Percentiles rank a stretch among this genome's conserved stretches.
Evolutionary conservation across 2,329 filamentous ascomycete species (phyloP).

Genomic region (Periconia sp.): DNA sequence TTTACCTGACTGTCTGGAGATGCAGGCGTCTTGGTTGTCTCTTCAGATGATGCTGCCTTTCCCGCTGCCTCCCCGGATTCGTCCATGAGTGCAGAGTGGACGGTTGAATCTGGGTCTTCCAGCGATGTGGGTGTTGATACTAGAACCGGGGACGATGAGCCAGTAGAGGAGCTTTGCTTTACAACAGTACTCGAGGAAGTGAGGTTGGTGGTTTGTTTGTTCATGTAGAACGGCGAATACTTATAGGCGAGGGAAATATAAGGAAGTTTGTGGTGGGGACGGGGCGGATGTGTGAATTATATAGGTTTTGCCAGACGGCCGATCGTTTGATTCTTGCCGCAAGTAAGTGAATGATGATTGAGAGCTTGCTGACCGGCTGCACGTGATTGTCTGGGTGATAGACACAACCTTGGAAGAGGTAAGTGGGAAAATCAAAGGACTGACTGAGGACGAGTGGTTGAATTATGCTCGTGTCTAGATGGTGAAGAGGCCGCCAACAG

Average conservation of each 20-base stretch:
- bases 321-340: background rate
- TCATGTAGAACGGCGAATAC: conserved; percentile 15
- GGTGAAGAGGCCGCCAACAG: too few species aligned
- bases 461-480: too few species aligned
- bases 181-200: conserved; percentile 5
- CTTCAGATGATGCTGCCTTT: background rate
- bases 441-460: too few species aligned
- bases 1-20: conserved; percentile 3
- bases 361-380: background rate
- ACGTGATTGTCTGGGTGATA: background rate
- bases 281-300: background rate
- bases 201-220: conserved; percentile 15
- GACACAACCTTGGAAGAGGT: background rate
- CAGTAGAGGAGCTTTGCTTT: conserved; percentile 17
- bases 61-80: conserved; percentile 7
- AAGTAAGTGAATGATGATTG: background rate
- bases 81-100: conserved; percentile 14
- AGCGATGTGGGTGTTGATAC: conserved; percentile 26
- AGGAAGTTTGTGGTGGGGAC: background rate
- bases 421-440: background rate
- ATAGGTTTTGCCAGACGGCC: background rate
- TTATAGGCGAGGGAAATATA: background rate
- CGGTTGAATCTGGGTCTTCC: conserved; percentile 19
- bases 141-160: conserved; percentile 25
- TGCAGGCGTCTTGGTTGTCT: conserved; percentile 5